Percentiles rank a stretch among this genome's conserved stretches.
phyloP scores from a whole-genome alignment of 805 yeast species.

The Wickerhamomyces chambardii region DNA sequence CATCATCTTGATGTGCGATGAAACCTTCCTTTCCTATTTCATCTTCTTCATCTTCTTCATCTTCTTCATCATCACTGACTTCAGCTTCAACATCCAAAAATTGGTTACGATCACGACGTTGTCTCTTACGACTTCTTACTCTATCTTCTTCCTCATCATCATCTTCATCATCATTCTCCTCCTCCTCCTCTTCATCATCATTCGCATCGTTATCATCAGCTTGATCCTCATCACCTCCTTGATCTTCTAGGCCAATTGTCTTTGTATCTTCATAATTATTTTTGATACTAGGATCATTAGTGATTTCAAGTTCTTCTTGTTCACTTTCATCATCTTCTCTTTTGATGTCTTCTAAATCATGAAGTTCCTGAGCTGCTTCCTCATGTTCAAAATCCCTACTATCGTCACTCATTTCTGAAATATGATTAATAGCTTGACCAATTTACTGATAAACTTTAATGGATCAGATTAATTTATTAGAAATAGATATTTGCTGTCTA shows the following conservation, averaged over 20 bases:
- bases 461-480: too few relatives aligned
- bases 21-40: slow-evolving; percentile 79
- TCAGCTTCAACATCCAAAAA: slow-evolving; percentile 96
- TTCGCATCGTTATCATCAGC: slow-evolving; percentile 27
- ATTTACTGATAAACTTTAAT: too few relatives aligned
- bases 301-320: slow-evolving; percentile 7
- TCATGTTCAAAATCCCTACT: slow-evolving; percentile 12
- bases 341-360: slow-evolving; percentile 12
- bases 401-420: slow-evolving; percentile 16
- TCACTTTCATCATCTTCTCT: slow-evolving; percentile 16
- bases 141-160: slow-evolving; percentile 50
- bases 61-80: slow-evolving; percentile 93
- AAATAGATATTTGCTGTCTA: too few relatives aligned
- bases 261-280: slow-evolving; percentile 5
- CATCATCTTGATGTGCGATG: slow-evolving; percentile 57
- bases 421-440: too few relatives aligned
- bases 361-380: slow-evolving; percentile 13
- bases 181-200: slow-evolving; percentile 35
- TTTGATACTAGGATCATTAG: slow-evolving; percentile 2
- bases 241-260: slow-evolving; percentile 13
- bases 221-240: too few relatives aligned
- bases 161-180: slow-evolving; percentile 47
- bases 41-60: slow-evolving; percentile 92
- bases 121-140: slow-evolving; percentile 35
- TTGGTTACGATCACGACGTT: slow-evolving; percentile 56